These are phyloP conservation scores for Gossypium aridum DNA, from an alignment of 441 rosid genomes.

Conservation along the genomic window DNA sequence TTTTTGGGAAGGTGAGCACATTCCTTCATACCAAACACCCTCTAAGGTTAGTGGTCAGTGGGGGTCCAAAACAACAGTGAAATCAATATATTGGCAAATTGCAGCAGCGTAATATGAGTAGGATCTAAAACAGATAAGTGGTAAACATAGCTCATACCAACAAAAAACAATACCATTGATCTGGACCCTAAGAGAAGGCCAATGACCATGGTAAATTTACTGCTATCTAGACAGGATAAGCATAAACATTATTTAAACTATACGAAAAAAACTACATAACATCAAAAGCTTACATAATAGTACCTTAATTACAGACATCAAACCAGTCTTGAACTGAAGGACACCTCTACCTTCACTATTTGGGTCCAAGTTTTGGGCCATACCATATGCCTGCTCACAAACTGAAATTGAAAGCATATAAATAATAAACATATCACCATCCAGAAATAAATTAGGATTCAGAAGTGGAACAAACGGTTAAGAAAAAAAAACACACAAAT, in stretches of 20 bases:
- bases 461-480: background rate
- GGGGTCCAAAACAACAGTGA: background rate
- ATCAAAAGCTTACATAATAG: background rate
- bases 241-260: background rate
- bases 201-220: background rate
- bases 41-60: background rate
- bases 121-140: background rate
- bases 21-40: background rate
- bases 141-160: background rate
- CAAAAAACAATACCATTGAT: background rate
- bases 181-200: background rate
- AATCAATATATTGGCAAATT: background rate
- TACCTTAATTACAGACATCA: constrained; percentile 94
- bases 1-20: background rate
- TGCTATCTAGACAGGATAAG: background rate
- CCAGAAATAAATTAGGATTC: background rate
- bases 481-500: background rate
- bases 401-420: constrained; percentile 37
- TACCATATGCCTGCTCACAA: constrained; percentile 94
- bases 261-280: background rate
- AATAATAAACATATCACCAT: background rate
- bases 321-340: constrained; percentile 98
- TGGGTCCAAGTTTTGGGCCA: constrained; percentile 97
- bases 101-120: background rate
- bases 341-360: constrained; percentile 97